Percentiles rank a stretch among this genome's conserved stretches.
These are phyloP conservation scores for Chytridiales sp. DNA, from an alignment of 371 early-diverging fungal genomes.

Conservation along the genomic window DNA sequence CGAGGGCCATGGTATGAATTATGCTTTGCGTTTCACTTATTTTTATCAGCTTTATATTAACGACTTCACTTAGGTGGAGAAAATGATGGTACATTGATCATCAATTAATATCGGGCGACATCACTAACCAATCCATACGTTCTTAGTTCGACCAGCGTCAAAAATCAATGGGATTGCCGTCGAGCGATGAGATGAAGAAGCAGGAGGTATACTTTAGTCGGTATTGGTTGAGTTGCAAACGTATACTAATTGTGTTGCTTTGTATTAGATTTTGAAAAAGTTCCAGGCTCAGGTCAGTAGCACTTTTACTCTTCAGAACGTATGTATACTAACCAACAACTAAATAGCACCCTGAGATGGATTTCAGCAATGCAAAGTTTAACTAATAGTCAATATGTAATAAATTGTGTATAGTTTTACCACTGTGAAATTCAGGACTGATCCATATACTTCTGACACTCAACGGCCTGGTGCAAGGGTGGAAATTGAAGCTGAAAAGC, in stretches of 20 bases:
- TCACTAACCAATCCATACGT: background rate
- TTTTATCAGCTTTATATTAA: background rate
- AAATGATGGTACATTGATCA: slow-evolving; percentile 53
- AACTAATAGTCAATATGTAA: too few relatives aligned
- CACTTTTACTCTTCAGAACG: background rate
- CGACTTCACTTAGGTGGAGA: slow-evolving; percentile 39
- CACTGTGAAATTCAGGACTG: too few relatives aligned
- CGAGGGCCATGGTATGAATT: slow-evolving; percentile 75
- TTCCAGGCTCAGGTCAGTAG: slow-evolving; percentile 60
- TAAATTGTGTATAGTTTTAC: too few relatives aligned
- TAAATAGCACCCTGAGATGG: slow-evolving; percentile 56
- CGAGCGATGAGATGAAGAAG: slow-evolving; percentile 81
- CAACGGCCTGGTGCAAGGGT: too few relatives aligned
- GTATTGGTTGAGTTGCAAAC: too few relatives aligned
- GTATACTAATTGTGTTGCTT: too few relatives aligned
- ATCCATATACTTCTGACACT: too few relatives aligned
- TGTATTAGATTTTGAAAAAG: slow-evolving; percentile 71
- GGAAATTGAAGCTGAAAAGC: too few relatives aligned
- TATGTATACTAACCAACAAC: background rate
- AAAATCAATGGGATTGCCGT: slow-evolving; percentile 76
- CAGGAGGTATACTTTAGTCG: too few relatives aligned
- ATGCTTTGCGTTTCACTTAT: background rate
- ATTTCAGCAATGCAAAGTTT: slow-evolving; percentile 47
- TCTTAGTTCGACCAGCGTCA: slow-evolving; percentile 87
- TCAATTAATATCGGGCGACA: background rate